phyloP scores from a whole-genome alignment of 2,329 filamentous ascomycete genomes.

The Microdochium paspali region DNA sequence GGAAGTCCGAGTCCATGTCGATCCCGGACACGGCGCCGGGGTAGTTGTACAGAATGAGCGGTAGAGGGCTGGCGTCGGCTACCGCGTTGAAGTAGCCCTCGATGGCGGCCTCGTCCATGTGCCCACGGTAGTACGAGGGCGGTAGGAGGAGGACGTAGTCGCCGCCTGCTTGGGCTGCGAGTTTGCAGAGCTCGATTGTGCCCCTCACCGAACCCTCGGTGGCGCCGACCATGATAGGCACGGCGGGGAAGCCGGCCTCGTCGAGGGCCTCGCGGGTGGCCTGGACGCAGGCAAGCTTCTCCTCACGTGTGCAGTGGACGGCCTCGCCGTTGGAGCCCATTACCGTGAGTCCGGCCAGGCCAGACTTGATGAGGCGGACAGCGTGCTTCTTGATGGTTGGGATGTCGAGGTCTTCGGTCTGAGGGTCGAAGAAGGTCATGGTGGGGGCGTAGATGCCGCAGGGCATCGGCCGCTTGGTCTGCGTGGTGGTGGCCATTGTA shows the following conservation, averaged over 20 bases:
- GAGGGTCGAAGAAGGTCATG: conserved; percentile 81
- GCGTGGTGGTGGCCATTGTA: conserved; percentile 16
- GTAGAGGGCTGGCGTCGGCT: conserved; percentile 65
- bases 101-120: conserved; percentile 65
- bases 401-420: conserved; percentile 78
- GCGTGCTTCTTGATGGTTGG: conserved; percentile 72
- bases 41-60: conserved; percentile 86
- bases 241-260: conserved; percentile 63
- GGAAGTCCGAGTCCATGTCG: conserved; percentile 81
- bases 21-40: conserved; percentile 79
- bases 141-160: conserved; percentile 75
- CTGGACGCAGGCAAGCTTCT: conserved; percentile 65
- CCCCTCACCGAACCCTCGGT: conserved; percentile 74
- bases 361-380: conserved; percentile 65
- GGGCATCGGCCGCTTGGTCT: conserved; percentile 48
- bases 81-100: conserved; percentile 67
- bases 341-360: conserved; percentile 72
- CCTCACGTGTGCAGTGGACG: conserved; percentile 69
- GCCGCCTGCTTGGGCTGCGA: conserved; percentile 59
- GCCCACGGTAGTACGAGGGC: conserved; percentile 73
- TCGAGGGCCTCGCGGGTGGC: conserved; percentile 77
- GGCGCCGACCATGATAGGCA: conserved; percentile 76
- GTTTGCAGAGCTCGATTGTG: conserved; percentile 65
- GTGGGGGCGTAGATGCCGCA: conserved; percentile 82
- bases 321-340: conserved; percentile 92